Evolutionary conservation across 495 filamentous ascomycete species (phyloP), one percentile per base, ranked within the genome.

Genomic region (Bacidia gigantensis): DNA sequence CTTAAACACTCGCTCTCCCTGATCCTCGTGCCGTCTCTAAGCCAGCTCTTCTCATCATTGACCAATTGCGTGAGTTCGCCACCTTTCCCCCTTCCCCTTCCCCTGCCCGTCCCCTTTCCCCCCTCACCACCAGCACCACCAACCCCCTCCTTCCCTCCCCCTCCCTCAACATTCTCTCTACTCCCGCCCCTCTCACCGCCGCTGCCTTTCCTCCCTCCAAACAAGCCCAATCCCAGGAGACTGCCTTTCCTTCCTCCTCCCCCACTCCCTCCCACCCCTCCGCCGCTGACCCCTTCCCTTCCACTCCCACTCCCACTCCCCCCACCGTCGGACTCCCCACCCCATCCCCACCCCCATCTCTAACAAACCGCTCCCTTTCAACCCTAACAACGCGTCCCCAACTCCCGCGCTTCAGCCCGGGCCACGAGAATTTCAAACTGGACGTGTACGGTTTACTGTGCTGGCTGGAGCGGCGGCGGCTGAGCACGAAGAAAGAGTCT

Each of bases 401-500:
- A 41, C n/a, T 12, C 25, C 12, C 39, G 32, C 14, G 3, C 11
- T 0, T 48, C 53, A n/a, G n/a, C 47, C 47, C 29, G 3, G 54
- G 50, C 54, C 54, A 56, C 0, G 12, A 22, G 0, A 52, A 10
- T 24, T 56, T 48, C 7, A 25, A 0, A 10, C 2, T 50, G 2
- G 25, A 11, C 17, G 23, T 35, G n/a, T 50, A 50, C 3, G 47
- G 47, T 14, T 29, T 35, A 2, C 21, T 25, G 7, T 21, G 23
- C 9, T 20, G 24, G 10, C 11, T 26, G 1, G 41, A 26, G 22
- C 50, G 55, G 7, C 38, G 43, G 2, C 17, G 12, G 35, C 22
- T 43, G 20, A 56, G 38, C 21, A 56, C 29, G 49, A 53, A 56
- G n/a, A 56, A 52, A 3, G 53, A 29, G 3, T 39, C 3, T 3